These are phyloP conservation scores for Talaromyces sp. DNA, from an alignment of 2,329 filamentous ascomycete genomes.

Conservation along the genomic window DNA sequence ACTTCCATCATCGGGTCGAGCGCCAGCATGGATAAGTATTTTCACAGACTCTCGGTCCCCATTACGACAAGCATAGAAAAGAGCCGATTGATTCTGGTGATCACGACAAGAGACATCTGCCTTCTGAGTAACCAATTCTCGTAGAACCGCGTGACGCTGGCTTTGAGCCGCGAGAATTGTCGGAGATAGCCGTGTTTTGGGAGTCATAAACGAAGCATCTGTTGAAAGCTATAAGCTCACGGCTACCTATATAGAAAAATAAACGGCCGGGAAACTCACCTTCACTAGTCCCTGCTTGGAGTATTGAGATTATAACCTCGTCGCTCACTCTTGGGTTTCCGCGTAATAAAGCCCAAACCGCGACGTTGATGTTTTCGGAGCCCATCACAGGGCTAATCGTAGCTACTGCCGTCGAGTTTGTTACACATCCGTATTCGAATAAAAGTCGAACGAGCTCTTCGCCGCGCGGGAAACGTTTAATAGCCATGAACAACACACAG, in stretches of 20 bases:
- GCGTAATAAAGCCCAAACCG: not conserved
- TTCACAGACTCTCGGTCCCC: constrained; percentile 49
- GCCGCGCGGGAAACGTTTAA: constrained; percentile 1
- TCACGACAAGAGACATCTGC: constrained; percentile 57
- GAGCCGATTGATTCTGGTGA: constrained; percentile 46
- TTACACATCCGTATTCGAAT: not conserved
- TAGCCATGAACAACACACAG: not conserved
- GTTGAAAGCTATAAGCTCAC: not conserved
- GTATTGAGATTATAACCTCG: not conserved
- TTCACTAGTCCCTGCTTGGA: not conserved
- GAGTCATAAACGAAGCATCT: constrained; percentile 31
- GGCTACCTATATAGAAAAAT: not conserved
- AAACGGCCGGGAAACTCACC: not conserved
- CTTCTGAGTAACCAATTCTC: constrained; percentile 51
- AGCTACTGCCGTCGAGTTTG: not conserved
- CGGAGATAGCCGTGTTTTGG: constrained; percentile 40
- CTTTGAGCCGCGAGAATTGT: constrained; percentile 40
- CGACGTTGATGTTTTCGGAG: not conserved
- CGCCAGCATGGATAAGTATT: constrained; percentile 50
- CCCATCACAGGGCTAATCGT: not conserved
- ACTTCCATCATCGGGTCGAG: constrained; percentile 58
- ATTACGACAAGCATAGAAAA: constrained; percentile 54
- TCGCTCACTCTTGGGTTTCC: constrained; percentile 2
- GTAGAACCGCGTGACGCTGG: constrained; percentile 55
- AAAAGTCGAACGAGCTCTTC: not conserved